Percentiles rank a stretch among this genome's conserved stretches.
Evolutionary conservation across 306 rosid species (phyloP).

Genomic region (Dryas alaskensis): DNA sequence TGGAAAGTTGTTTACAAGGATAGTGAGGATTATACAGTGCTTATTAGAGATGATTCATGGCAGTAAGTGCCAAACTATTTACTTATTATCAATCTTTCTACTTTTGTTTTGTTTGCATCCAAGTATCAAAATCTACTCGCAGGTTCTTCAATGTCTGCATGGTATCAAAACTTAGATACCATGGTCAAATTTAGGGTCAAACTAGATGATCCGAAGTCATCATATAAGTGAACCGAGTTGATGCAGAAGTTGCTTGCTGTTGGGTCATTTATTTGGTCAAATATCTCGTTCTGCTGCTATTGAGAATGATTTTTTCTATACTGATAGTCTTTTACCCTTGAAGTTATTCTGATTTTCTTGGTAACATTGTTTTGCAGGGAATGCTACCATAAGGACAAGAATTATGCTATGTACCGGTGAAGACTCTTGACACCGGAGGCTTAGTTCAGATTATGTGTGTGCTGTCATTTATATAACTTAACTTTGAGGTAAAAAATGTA

Average conservation of each 20-base stretch:
- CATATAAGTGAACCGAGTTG: background rate
- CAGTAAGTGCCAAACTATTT: slow-evolving; percentile 17
- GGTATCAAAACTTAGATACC: background rate
- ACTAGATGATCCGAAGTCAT: background rate
- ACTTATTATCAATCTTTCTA: background rate
- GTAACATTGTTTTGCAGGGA: slow-evolving; percentile 40
- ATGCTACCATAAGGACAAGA: slow-evolving; percentile 33
- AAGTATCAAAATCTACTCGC: background rate
- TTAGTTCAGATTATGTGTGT: slow-evolving; percentile 27
- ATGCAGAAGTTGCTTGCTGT: background rate
- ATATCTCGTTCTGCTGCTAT: background rate
- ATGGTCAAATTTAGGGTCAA: background rate
- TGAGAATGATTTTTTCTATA: background rate
- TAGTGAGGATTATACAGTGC: slow-evolving; percentile 1
- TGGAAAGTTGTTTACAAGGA: slow-evolving; percentile 31
- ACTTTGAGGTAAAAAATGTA: slow-evolving; percentile 26
- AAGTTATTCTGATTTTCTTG: background rate
- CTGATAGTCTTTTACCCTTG: background rate
- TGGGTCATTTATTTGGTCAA: background rate
- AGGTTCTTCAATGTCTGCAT: background rate
- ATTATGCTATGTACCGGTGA: slow-evolving; percentile 22
- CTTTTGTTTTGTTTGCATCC: background rate
- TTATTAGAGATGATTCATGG: slow-evolving; percentile 8
- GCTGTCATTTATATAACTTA: slow-evolving; percentile 13
- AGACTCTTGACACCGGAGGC: slow-evolving; percentile 21